Conservation (phyloP, 306 rosid genomes). For the Acacia acuminata region DNA sequence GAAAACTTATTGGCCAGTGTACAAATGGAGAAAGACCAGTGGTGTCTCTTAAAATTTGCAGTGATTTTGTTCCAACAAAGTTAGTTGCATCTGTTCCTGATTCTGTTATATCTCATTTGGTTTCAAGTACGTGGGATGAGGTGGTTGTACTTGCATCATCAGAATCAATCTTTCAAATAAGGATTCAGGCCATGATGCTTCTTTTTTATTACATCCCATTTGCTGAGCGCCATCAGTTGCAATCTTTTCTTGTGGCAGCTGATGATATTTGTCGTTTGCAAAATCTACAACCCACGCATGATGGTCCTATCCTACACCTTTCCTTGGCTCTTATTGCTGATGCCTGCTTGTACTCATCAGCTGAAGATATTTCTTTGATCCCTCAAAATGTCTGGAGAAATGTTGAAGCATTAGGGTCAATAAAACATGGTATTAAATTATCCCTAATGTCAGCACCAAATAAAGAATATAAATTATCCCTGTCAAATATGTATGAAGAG, state of each 20-base stretch:
- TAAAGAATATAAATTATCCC: conserved; percentile 7
- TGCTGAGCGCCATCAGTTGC: conserved; percentile 68
- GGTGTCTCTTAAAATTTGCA: conserved; percentile 41
- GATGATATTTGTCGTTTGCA: conserved; percentile 68
- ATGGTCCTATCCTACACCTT: conserved; percentile 73
- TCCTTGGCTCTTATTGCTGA: conserved; percentile 76
- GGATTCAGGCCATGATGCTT: conserved; percentile 75
- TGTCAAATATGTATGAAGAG: conserved; percentile 22
- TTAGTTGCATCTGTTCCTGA: conserved; percentile 46
- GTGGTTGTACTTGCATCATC: conserved; percentile 77
- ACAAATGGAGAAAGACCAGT: conserved; percentile 42
- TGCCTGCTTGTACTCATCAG: conserved; percentile 75
- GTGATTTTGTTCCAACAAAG: conserved; percentile 48
- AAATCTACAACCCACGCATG: conserved; percentile 54
- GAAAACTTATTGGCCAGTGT: conserved; percentile 72
- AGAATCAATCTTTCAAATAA: conserved; percentile 60
- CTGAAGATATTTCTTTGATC: conserved; percentile 82
- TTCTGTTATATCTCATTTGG: conserved; percentile 58
- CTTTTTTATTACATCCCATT: conserved; percentile 77
- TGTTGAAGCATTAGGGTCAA: conserved; percentile 65
- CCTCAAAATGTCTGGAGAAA: conserved; percentile 76
- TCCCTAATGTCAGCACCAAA: conserved; percentile 1
- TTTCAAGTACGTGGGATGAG: conserved; percentile 85
- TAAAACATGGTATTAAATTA: conserved; percentile 58
- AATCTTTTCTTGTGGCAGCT: conserved; percentile 73